Base-by-base conservation (phyloP, 441 rosid species). In the Adansonia rubrostipa region DNA sequence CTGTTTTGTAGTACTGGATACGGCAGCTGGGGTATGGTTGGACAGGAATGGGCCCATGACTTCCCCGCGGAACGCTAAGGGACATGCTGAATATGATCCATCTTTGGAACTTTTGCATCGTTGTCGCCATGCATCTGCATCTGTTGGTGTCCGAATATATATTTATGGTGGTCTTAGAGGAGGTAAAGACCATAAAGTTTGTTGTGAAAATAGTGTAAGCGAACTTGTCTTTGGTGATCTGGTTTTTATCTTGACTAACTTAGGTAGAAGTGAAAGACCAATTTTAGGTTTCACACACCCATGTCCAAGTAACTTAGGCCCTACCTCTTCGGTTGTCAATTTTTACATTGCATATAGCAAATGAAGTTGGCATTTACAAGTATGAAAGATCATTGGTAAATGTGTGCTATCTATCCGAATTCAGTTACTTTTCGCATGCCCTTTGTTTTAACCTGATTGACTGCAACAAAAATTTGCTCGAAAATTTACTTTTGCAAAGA, bases 1-100 rank as follows among this genome's bases (percentile, higher is more conserved):
- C 9, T 64, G n/a, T 40, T 64, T 40, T 64, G 69, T 64, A 64
- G 69, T 64, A 36, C 48, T 64, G 48, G 69, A 64, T 40, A 64
- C 69, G 36, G 69, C 69, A 36, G 48, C 47, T 33, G 69, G 69
- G 14, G 69, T 36, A 9, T 64, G 69, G 69, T 64, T 64, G 69
- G 69, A 64, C 47, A 64, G 69, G 69, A 64, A 64, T 64, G 69
- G 69, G 69, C 69, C 40, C n/a, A 47, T 64, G 47, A 64, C 69
- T 14, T 36, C 44, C 48, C n/a, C 48, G 3, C 20, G 40, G 3
- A 64, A 9, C 60, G n/a, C 60, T 53, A 70, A 50, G 19, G 60
- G 44, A 50, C 57, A 50, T 50, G 60, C 19, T 24, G 19, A 13
- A n/a, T 6, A 22, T 0, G 40, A 51, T 48, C 42, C 58, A 13